A percentile compares a stretch with the other conserved stretches of the same genome.
Evolutionary conservation across 305 asterid species (phyloP).

Genomic region (Striga hermonthica): DNA sequence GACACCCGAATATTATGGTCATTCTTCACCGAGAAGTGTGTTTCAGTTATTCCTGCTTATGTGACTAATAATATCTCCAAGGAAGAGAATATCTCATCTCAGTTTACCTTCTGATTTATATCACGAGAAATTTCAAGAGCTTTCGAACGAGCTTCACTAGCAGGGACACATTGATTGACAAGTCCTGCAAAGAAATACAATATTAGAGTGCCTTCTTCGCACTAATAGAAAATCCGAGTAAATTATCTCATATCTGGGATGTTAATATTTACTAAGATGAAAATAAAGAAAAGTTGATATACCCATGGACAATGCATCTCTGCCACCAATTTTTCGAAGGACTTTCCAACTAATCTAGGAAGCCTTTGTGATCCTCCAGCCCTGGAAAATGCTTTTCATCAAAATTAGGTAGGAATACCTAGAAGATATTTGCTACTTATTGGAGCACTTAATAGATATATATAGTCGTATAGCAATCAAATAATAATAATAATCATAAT

Average conservation of each 20-base stretch:
- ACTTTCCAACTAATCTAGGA: constrained; percentile 87
- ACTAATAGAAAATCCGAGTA: constrained; percentile 4
- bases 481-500: too few species aligned
- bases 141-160: constrained; percentile 70
- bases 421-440: constrained; percentile 19
- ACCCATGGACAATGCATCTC: constrained; percentile 71
- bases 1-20: too few species aligned
- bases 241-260: constrained; percentile 5
- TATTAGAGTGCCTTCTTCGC: constrained; percentile 14
- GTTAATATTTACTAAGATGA: neutral
- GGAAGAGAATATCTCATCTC: too few species aligned
- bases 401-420: constrained; percentile 19
- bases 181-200: constrained; percentile 52
- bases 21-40: neutral
- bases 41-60: too few species aligned
- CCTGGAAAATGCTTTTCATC: constrained; percentile 42
- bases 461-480: too few species aligned
- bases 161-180: constrained; percentile 73
- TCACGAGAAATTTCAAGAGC: constrained; percentile 78
- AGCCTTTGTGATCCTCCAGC: constrained; percentile 95
- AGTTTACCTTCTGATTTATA: constrained; percentile 67
- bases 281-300: constrained; percentile 21
- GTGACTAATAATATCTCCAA: too few species aligned
- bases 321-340: constrained; percentile 59
- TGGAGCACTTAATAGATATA: constrained; percentile 19